Percentiles rank a stretch among this genome's conserved stretches.
phyloP scores from a whole-genome alignment of 129 eudicot species.

The Lonicera japonica region DNA sequence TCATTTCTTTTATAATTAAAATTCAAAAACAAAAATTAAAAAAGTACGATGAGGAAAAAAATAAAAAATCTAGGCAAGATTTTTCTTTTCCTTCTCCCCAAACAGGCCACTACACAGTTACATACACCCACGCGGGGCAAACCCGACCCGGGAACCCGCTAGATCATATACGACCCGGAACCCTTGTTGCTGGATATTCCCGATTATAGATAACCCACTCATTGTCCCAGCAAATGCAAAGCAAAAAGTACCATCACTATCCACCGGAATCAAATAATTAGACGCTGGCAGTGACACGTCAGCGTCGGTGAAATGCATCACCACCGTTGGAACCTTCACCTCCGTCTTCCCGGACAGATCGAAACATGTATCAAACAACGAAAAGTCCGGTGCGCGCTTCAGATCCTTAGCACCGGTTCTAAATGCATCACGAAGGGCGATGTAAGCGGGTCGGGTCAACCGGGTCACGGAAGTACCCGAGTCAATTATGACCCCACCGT shows the following conservation, averaged over 20 bases:
- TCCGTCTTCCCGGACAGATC: slow-evolving; percentile 77
- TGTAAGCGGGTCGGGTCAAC: slow-evolving; percentile 73
- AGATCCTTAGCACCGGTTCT: slow-evolving; percentile 48
- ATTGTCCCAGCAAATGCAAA: slow-evolving; percentile 87
- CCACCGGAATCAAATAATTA: slow-evolving; percentile 87
- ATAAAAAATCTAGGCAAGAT: not conserved
- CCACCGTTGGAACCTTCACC: slow-evolving; percentile 93
- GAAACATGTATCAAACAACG: slow-evolving; percentile 83
- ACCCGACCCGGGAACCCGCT: slow-evolving; percentile 76
- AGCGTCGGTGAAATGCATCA: slow-evolving; percentile 69
- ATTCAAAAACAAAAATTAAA: too few relatives aligned
- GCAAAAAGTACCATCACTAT: slow-evolving; percentile 64
- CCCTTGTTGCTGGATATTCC: slow-evolving; percentile 94
- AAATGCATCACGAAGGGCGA: slow-evolving; percentile 75
- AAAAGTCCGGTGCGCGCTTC: slow-evolving; percentile 61
- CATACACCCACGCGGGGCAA: slow-evolving; percentile 61
- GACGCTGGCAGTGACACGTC: slow-evolving; percentile 86
- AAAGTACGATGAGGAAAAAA: not conserved
- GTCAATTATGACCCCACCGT: slow-evolving; percentile 85
- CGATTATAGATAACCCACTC: slow-evolving; percentile 79
- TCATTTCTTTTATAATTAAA: too few relatives aligned
- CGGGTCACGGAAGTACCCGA: slow-evolving; percentile 96
- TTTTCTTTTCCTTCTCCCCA: not conserved
- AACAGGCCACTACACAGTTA: slow-evolving; percentile 1
- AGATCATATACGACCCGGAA: slow-evolving; percentile 80